Conservation (phyloP, 768 basidiomycete genomes). For the Gloeophyllum trabeum region DNA sequence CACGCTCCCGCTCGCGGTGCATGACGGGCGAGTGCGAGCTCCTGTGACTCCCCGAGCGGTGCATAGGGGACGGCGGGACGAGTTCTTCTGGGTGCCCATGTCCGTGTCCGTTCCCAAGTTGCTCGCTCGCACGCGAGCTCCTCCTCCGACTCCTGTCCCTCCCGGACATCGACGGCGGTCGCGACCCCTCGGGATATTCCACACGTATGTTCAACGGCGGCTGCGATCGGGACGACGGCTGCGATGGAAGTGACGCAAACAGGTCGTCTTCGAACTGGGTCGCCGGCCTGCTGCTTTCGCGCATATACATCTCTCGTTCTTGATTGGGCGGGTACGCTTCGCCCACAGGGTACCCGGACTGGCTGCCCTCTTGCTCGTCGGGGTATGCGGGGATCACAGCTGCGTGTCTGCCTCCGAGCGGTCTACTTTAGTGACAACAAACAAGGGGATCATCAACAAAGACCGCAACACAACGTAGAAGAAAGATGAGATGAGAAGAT, state of each 20-base stretch:
- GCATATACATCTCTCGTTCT: slow-evolving; percentile 11
- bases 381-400: slow-evolving; percentile 73
- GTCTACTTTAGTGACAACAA: slow-evolving; percentile 27
- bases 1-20: background rate
- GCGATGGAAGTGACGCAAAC: background rate
- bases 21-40: slow-evolving; percentile 4
- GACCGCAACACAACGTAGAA: slow-evolving; percentile 4
- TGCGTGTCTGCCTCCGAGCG: slow-evolving; percentile 71
- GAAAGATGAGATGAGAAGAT: slow-evolving; percentile 2
- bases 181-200: background rate
- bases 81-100: slow-evolving; percentile 11
- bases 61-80: slow-evolving; percentile 17
- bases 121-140: slow-evolving; percentile 7
- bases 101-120: slow-evolving; percentile 11
- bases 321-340: slow-evolving; percentile 12
- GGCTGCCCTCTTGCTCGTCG: slow-evolving; percentile 38
- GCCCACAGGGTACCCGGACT: slow-evolving; percentile 2
- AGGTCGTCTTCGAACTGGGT: slow-evolving; percentile 11
- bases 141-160: slow-evolving; percentile 14
- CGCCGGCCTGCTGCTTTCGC: slow-evolving; percentile 5
- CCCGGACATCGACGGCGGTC: background rate
- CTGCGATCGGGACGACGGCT: background rate
- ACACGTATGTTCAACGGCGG: background rate
- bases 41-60: slow-evolving; percentile 10
- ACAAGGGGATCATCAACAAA: slow-evolving; percentile 7